These are phyloP conservation scores for Aspergillaceae sp. DNA, from an alignment of 2,329 filamentous ascomycete genomes.

Conservation along the genomic window DNA sequence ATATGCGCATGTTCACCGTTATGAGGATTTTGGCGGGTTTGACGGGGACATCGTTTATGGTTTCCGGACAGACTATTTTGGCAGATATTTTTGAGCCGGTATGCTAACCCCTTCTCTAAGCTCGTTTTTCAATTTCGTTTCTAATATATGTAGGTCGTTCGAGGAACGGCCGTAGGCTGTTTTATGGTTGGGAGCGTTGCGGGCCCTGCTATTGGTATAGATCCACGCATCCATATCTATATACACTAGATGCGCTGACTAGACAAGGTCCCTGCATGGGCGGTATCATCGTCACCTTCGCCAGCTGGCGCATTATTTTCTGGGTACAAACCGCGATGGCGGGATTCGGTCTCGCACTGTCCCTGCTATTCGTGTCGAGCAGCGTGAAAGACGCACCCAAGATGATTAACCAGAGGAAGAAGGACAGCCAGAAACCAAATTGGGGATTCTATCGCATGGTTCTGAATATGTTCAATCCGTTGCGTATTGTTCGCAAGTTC, in stretches of 20 bases:
- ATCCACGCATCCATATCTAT: background rate
- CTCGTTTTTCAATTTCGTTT: background rate
- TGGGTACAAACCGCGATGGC: constrained; percentile 67
- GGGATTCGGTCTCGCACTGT: constrained; percentile 49
- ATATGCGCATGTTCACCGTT: constrained; percentile 28
- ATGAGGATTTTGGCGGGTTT: constrained; percentile 29
- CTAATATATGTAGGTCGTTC: constrained; percentile 20
- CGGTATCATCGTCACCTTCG: constrained; percentile 69
- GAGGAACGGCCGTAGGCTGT: constrained; percentile 38
- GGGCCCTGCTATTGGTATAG: constrained; percentile 36
- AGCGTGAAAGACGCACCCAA: constrained; percentile 40
- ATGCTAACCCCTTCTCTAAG: background rate
- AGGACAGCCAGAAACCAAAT: constrained; percentile 38
- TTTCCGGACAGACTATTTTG: constrained; percentile 31
- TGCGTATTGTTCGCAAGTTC: constrained; percentile 52
- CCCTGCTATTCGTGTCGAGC: constrained; percentile 60
- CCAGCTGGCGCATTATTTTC: constrained; percentile 66
- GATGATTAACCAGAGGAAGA: constrained; percentile 41
- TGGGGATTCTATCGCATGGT: constrained; percentile 33
- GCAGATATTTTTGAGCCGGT: constrained; percentile 34
- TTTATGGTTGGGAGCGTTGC: constrained; percentile 37
- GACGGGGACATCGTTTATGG: constrained; percentile 33
- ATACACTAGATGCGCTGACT: too few species aligned
- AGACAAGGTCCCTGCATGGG: constrained; percentile 50
- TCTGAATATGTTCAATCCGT: constrained; percentile 49